Evolutionary conservation across 2,329 filamentous ascomycete species (phyloP).

Genomic region (Cordyceps javanica): DNA sequence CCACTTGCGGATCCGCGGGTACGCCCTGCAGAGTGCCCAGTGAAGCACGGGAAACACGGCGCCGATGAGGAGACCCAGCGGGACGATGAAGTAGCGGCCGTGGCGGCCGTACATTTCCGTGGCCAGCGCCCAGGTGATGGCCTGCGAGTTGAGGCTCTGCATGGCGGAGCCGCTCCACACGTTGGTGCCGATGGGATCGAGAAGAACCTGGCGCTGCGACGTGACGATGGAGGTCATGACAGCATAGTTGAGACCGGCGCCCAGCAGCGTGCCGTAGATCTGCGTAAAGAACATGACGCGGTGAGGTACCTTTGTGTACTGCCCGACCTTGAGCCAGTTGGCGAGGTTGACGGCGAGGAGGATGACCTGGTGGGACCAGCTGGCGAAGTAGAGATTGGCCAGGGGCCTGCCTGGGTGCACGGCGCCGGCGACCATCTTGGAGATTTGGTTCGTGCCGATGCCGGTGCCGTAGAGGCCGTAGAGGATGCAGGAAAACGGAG

Average conservation of each 20-base stretch:
- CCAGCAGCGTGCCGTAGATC: conserved; percentile 34
- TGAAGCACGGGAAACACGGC: conserved; percentile 33
- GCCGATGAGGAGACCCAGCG: conserved; percentile 35
- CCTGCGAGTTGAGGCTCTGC: conserved; percentile 37
- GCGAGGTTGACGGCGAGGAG: conserved; percentile 25
- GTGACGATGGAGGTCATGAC: conserved; percentile 40
- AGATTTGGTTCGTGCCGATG: conserved; percentile 19
- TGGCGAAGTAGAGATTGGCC: conserved; percentile 38
- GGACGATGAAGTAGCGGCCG: conserved; percentile 30
- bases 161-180: conserved; percentile 44
- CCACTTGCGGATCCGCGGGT: conserved; percentile 22
- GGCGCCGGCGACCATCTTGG: conserved; percentile 41
- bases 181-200: conserved; percentile 33
- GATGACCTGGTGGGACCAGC: conserved; percentile 28
- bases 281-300: conserved; percentile 35
- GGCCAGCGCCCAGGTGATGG: conserved; percentile 28
- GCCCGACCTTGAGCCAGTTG: conserved; percentile 29
- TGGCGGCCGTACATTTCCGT: conserved; percentile 36
- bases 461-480: conserved; percentile 19
- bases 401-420: conserved; percentile 34
- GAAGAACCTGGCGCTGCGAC: conserved; percentile 34
- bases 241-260: conserved; percentile 38
- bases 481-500: conserved; percentile 27
- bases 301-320: conserved; percentile 32
- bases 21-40: conserved; percentile 23